Percentiles rank a stretch among this genome's conserved stretches.
Conservation (phyloP, 1,139 yeast species). For the Spathaspora jeffriesii region DNA sequence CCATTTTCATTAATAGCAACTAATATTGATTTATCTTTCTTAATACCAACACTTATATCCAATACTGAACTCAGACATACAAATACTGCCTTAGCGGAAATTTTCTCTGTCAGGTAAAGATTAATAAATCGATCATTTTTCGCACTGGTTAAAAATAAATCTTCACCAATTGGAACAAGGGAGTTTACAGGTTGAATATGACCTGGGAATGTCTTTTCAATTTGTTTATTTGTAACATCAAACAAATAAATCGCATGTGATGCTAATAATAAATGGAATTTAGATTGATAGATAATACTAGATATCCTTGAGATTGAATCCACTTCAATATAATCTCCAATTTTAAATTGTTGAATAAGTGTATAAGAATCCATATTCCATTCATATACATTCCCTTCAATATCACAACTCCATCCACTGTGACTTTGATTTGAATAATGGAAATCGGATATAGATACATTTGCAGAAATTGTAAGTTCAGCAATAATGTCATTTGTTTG, state of each 20-base stretch:
- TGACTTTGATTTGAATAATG: conserved; percentile 42
- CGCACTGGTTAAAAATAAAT: conserved; percentile 66
- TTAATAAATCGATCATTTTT: conserved; percentile 78
- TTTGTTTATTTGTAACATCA: conserved; percentile 35
- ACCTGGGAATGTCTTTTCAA: conserved; percentile 62
- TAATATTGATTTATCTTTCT: conserved; percentile 40
- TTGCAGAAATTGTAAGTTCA: conserved; percentile 52
- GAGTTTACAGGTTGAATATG: conserved; percentile 67
- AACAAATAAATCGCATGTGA: conserved; percentile 62
- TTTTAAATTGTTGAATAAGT: conserved; percentile 40
- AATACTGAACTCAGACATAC: conserved; percentile 66
- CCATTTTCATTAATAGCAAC: conserved; percentile 72
- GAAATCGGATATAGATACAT: conserved; percentile 55
- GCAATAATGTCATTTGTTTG: conserved; percentile 54
- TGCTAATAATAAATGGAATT: conserved; percentile 57
- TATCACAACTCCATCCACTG: conserved; percentile 65
- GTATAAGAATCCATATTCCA: conserved; percentile 57
- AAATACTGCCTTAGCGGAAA: conserved; percentile 50
- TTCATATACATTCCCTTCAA: conserved; percentile 60
- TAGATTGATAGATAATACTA: conserved; percentile 33
- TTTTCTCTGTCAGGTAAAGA: conserved; percentile 53
- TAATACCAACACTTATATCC: conserved; percentile 37
- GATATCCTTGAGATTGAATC: conserved; percentile 34
- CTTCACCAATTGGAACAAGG: conserved; percentile 36
- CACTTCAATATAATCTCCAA: conserved; percentile 37